Percentiles rank a stretch among this genome's conserved stretches.
Conservation (phyloP, 2,329 filamentous ascomycete genomes). For the Cyphellophora europaea region DNA sequence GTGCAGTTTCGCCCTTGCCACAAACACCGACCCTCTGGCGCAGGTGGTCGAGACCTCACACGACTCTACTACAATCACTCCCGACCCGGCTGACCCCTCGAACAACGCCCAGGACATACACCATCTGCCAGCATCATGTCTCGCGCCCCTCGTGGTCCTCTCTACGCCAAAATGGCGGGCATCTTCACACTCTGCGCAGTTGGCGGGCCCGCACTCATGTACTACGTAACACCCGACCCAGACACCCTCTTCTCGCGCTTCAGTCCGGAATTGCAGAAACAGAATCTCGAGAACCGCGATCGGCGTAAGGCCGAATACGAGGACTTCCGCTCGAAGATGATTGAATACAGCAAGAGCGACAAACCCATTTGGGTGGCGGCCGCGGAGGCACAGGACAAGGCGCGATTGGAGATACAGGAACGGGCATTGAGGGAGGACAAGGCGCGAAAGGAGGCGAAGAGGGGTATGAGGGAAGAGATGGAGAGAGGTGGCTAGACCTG, state of each 20-base stretch:
- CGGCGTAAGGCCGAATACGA: conserved; percentile 79
- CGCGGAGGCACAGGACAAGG: conserved; percentile 29
- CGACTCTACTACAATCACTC: too few species aligned
- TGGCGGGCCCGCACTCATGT: conserved; percentile 76
- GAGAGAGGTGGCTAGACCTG: too few species aligned
- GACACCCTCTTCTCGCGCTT: conserved; percentile 87
- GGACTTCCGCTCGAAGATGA: conserved; percentile 72
- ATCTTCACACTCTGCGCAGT: conserved; percentile 63
- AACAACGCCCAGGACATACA: too few species aligned
- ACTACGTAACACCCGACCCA: conserved; percentile 65
- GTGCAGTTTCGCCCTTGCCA: too few species aligned
- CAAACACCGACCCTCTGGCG: too few species aligned
- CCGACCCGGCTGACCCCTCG: too few species aligned
- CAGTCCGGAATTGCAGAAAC: conserved; percentile 87
- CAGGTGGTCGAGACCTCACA: too few species aligned
- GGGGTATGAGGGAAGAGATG: conserved; percentile 33
- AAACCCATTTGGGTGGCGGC: conserved; percentile 59
- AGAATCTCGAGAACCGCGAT: conserved; percentile 69
- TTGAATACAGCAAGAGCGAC: conserved; percentile 81
- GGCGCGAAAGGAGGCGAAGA: conserved; percentile 28
- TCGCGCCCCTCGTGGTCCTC: conserved; percentile 25
- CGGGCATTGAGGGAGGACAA: conserved; percentile 20
- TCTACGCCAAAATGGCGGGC: conserved; percentile 59
- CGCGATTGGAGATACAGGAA: conserved; percentile 25
- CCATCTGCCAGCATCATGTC: too few species aligned